A percentile compares a stretch with the other conserved stretches of the same genome.
Evolutionary conservation across 345 rosid species (phyloP).

Genomic region (Carallia pectinifolia): DNA sequence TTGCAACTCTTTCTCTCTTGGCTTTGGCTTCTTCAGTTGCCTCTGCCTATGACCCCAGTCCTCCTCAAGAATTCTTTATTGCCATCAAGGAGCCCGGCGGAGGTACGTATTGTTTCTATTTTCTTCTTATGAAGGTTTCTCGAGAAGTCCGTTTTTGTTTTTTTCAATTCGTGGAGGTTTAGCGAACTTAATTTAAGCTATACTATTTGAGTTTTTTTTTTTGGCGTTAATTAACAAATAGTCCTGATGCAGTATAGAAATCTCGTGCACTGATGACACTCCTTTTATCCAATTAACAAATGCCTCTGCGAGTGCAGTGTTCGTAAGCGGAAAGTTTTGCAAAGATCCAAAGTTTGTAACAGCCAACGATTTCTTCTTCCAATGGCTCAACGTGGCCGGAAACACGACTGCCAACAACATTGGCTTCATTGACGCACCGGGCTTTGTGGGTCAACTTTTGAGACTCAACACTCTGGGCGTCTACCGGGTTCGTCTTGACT

Average conservation of each 20-base stretch:
- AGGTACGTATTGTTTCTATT: too few species aligned
- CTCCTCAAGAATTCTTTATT: conserved; percentile 18
- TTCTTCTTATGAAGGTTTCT: too few species aligned
- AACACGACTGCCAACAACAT: neutral
- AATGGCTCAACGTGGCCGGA: conserved; percentile 17
- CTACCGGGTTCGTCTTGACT: too few species aligned
- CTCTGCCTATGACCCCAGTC: conserved; percentile 13
- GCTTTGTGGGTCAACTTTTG: too few species aligned
- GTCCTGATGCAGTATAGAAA: too few species aligned
- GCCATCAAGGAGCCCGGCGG: neutral
- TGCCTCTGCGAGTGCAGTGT: conserved; percentile 4
- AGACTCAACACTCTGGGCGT: neutral
- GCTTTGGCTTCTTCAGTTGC: conserved; percentile 2
- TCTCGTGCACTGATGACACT: too few species aligned
- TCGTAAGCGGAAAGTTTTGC: conserved; percentile 8
- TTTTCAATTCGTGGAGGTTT: too few species aligned
- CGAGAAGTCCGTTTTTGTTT: too few species aligned
- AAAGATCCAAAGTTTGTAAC: neutral
- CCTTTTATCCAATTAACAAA: too few species aligned
- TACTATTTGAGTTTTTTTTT: too few species aligned
- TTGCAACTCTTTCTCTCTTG: neutral
- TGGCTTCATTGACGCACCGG: neutral
- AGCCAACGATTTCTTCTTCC: conserved; percentile 13
- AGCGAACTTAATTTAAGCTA: too few species aligned
- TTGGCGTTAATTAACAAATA: too few species aligned